A percentile compares a stretch with the other conserved stretches of the same genome.
Conservation (phyloP, 192 early-diverging fungal species). For the Geranomyces michiganensis region DNA sequence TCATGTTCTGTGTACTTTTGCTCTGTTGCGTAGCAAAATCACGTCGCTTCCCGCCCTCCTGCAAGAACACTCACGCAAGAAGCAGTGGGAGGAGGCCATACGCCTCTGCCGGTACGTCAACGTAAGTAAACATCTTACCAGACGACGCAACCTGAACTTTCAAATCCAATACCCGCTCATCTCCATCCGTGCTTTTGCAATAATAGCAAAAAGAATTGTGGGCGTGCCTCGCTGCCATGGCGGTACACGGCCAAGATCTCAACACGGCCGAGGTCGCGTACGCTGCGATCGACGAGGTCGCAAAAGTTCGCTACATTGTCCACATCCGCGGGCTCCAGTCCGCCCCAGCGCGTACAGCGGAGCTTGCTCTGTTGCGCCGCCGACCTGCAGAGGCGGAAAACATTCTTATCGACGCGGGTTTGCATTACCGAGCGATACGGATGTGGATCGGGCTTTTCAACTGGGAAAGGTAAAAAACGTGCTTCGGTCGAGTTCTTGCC, state of each 20-base stretch:
- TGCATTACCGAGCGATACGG: slow-evolving; percentile 54
- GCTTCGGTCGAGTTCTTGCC: not conserved
- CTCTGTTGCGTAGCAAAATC: slow-evolving; percentile 51
- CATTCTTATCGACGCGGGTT: slow-evolving; percentile 52
- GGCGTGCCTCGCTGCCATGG: slow-evolving; percentile 64
- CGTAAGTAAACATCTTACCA: slow-evolving; percentile 20
- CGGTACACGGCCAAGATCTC: slow-evolving; percentile 56
- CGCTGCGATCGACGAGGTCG: slow-evolving; percentile 59
- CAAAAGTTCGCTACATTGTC: slow-evolving; percentile 62
- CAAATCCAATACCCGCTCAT: no score
- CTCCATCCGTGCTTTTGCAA: no score
- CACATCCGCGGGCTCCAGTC: slow-evolving; percentile 58
- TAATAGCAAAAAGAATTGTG: slow-evolving; percentile 60
- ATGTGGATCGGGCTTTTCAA: slow-evolving; percentile 59
- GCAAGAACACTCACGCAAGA: slow-evolving; percentile 56
- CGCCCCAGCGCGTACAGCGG: slow-evolving; percentile 53
- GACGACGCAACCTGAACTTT: not conserved
- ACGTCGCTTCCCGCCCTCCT: slow-evolving; percentile 55
- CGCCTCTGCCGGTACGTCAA: slow-evolving; percentile 58
- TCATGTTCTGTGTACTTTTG: no score
- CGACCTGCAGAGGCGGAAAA: slow-evolving; percentile 59
- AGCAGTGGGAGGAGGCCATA: slow-evolving; percentile 68
- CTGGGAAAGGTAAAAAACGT: slow-evolving; percentile 58
- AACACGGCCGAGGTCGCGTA: slow-evolving; percentile 68
- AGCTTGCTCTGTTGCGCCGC: slow-evolving; percentile 54